These are phyloP conservation scores for Globisporangium cederbergense DNA, from an alignment of 352 stramenopile genomes.

Conservation along the genomic window DNA sequence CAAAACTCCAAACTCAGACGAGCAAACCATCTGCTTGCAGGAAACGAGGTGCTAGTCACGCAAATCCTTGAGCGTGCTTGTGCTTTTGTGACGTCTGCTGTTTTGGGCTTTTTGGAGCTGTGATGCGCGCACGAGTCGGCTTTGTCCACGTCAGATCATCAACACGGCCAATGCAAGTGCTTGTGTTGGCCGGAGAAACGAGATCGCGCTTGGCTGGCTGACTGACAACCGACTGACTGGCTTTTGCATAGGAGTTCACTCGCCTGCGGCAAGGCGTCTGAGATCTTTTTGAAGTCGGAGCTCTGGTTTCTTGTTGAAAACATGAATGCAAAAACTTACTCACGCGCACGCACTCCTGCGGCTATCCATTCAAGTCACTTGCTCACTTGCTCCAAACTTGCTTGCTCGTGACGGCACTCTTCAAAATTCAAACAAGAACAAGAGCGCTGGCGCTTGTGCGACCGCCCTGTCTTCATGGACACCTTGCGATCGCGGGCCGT, in stretches of 20 bases:
- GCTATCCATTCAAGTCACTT: constrained; percentile 1
- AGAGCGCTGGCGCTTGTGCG: no score
- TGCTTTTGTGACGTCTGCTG: not conserved
- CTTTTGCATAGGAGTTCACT: not conserved
- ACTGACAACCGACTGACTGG: not conserved
- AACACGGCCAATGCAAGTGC: not conserved
- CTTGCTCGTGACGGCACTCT: not conserved
- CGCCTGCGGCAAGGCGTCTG: not conserved
- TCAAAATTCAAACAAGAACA: not conserved
- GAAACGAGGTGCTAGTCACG: not conserved
- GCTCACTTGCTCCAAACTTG: not conserved
- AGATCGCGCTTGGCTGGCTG: not conserved
- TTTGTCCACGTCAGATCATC: not conserved
- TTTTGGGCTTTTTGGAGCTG: not conserved
- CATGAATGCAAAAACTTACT: not conserved
- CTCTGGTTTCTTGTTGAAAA: constrained; percentile 6
- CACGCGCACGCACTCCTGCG: not conserved
- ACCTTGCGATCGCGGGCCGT: not conserved
- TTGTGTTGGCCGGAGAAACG: not conserved
- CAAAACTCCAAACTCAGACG: not conserved
- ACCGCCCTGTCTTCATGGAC: constrained; percentile 10
- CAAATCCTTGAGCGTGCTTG: not conserved
- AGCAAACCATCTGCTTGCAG: constrained; percentile 7
- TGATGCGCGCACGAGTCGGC: not conserved
- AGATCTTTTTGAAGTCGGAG: constrained; percentile 6